Evolutionary conservation across 2,329 filamentous ascomycete genomes (phyloP).

Genomic region (Colletotrichum tabaci): DNA sequence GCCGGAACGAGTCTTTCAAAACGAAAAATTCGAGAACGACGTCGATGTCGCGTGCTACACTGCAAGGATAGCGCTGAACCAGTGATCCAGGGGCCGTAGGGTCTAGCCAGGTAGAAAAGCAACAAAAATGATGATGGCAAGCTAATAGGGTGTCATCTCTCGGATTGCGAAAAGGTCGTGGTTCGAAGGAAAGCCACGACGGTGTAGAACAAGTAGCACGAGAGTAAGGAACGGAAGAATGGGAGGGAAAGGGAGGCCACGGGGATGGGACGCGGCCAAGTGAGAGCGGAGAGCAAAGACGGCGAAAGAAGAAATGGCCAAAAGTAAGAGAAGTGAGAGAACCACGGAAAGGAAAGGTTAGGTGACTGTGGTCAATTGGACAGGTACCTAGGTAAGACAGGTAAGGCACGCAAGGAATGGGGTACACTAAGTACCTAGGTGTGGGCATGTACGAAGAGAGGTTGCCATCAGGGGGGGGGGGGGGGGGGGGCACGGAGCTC

Average conservation of each 20-base stretch:
- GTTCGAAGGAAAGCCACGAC: not conserved
- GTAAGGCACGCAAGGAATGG: conserved; percentile 20
- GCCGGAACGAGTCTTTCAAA: conserved; percentile 30
- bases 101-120: conserved; percentile 23
- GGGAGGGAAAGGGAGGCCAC: conserved; percentile 10
- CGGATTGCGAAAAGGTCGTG: conserved; percentile 10
- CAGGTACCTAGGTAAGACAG: not conserved
- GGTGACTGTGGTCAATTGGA: not conserved
- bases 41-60: conserved; percentile 31
- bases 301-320: conserved; percentile 15
- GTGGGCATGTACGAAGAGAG: not conserved
- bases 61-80: conserved; percentile 21
- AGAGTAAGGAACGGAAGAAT: conserved; percentile 28
- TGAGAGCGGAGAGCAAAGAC: conserved; percentile 16
- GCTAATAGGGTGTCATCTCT: conserved; percentile 35
- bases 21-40: not conserved
- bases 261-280: conserved; percentile 9
- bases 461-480: conserved; percentile 24
- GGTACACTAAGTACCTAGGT: too few species aligned
- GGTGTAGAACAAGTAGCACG: not conserved
- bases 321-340: conserved; percentile 24
- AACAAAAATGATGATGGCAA: conserved; percentile 12
- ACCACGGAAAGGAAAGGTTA: conserved; percentile 1
- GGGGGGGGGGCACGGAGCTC: conserved; percentile 26
- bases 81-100: conserved; percentile 22